Base-by-base conservation (phyloP, 1,284 basidiomycete species). In the Ceratobasidium sp. region DNA sequence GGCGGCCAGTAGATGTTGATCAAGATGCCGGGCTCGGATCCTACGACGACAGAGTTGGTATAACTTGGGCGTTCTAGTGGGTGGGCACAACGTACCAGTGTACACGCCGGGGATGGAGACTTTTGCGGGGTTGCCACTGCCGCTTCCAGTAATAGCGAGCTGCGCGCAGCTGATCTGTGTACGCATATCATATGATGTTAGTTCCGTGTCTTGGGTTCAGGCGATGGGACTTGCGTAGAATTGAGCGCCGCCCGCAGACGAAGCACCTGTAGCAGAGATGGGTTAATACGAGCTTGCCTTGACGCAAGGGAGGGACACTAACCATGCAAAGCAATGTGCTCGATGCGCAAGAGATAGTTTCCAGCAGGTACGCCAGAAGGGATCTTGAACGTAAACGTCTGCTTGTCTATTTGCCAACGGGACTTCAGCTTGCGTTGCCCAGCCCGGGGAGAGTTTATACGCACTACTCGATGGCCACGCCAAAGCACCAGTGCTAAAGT, bases 21-120 rank as follows among this genome's bases (percentile, higher is more conserved):
- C 23, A 81, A 80, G 67, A 84, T 77, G 30, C 81, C 81, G 53
- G 72, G 62, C 38, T 63, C 72, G 66, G 60, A 38, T 7, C 59
- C 58, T 61, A n/a, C 12, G 30, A n/a, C 9, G 14, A 12, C 8
- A 5, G 12, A 0, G 14, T 60, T 61, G 8, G 23, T 30, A 14
- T 1, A 14, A 30, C 23, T n/a, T 28, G 23, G 1, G 12, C 23
- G 33, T 23, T 40, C 30, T 18, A 36, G 60, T 14, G 60, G 23
- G 23, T 38, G 18, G n/a, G 0, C 3, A 2, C 0, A 21, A 30
- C 64, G 49, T 76, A 40, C 81, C 74, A 23, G 78, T 77, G 40
- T 81, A 80, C 71, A 83, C 82, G 70, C 82, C 82, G n/a, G 82
- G 81, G 72, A 83, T 82, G 56, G 82, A 80, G n/a, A 83, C 82